Percentiles rank a stretch among this genome's conserved stretches.
Evolutionary conservation across 192 early-diverging fungal species (phyloP).

Genomic region (Allomyces macrogynus): DNA sequence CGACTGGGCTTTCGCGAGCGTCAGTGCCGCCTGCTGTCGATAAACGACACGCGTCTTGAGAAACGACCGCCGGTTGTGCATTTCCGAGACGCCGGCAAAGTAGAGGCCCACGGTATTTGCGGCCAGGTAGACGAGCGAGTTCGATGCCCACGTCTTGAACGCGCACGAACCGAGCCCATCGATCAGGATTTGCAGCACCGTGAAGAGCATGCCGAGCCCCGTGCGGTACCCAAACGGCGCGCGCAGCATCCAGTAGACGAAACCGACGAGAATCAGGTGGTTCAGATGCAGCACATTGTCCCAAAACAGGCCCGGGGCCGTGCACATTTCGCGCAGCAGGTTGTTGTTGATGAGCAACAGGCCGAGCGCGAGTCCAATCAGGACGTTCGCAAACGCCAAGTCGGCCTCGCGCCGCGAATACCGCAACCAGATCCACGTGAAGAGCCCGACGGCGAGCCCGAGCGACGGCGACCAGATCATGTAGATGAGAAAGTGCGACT

Average conservation of each 20-base stretch:
- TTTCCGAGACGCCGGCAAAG: conserved; percentile 6
- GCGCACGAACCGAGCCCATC: background rate
- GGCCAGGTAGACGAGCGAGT: conserved; percentile 6
- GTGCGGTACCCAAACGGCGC: background rate
- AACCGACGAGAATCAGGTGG: background rate
- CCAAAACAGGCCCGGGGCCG: background rate
- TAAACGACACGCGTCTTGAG: conserved; percentile 8
- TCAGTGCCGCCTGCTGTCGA: conserved; percentile 7
- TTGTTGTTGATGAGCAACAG: background rate
- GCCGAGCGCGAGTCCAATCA: background rate
- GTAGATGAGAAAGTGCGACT: background rate
- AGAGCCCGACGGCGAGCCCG: background rate
- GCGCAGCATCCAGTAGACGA: background rate
- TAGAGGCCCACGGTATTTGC: conserved; percentile 5
- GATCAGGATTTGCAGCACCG: background rate
- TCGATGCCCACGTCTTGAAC: background rate
- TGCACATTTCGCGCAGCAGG: background rate
- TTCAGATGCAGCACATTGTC: background rate
- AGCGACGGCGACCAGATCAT: background rate
- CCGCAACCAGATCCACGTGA: background rate
- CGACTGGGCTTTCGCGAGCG: conserved; percentile 9
- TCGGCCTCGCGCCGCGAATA: background rate
- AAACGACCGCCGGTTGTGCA: conserved; percentile 9
- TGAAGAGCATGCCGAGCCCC: background rate
- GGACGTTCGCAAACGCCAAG: background rate